Conservation (phyloP, 2,329 filamentous ascomycete genomes). For the Didymella pomorum region DNA sequence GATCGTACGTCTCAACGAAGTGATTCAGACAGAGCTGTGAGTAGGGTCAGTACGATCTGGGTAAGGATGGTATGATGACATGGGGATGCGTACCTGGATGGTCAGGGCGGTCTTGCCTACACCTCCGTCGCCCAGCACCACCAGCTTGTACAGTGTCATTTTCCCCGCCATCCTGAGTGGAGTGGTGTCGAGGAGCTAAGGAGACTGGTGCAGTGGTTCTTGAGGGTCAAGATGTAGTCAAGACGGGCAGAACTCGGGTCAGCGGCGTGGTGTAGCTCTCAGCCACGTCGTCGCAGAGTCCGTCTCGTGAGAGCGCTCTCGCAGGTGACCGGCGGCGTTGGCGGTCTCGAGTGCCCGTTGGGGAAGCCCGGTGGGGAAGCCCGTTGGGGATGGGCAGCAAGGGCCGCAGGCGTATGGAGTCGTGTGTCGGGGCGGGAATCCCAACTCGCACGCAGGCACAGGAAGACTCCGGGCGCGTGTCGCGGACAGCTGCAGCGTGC, state of each 20-base stretch:
- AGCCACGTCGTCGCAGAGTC: conserved; percentile 31
- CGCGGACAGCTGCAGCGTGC: conserved; percentile 37
- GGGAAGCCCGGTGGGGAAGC: not conserved
- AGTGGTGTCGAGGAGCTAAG: conserved; percentile 11
- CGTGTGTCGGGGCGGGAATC: conserved; percentile 28
- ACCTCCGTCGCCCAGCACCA: conserved; percentile 92
- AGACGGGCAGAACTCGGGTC: conserved; percentile 4
- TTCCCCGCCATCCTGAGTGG: conserved; percentile 75
- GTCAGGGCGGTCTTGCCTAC: conserved; percentile 94
- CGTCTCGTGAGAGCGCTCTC: conserved; percentile 22
- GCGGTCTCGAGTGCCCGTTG: conserved; percentile 28
- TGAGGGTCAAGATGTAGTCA: conserved; percentile 16
- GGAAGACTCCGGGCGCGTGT: conserved; percentile 37
- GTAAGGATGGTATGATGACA: not conserved
- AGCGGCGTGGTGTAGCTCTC: conserved; percentile 23
- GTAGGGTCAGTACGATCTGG: conserved; percentile 22
- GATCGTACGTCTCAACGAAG: conserved; percentile 90
- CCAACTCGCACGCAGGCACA: conserved; percentile 24
- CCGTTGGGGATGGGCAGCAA: conserved; percentile 20
- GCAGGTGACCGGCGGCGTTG: conserved; percentile 38
- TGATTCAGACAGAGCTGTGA: conserved; percentile 90
- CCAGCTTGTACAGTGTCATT: conserved; percentile 95
- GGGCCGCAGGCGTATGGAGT: conserved; percentile 16
- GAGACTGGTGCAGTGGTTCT: not conserved
- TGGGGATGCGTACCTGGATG: conserved; percentile 75